Evolutionary conservation across 768 basidiomycete species (phyloP), one percentile per base, ranked within the genome.

Genomic region (Amanita exitialis): DNA sequence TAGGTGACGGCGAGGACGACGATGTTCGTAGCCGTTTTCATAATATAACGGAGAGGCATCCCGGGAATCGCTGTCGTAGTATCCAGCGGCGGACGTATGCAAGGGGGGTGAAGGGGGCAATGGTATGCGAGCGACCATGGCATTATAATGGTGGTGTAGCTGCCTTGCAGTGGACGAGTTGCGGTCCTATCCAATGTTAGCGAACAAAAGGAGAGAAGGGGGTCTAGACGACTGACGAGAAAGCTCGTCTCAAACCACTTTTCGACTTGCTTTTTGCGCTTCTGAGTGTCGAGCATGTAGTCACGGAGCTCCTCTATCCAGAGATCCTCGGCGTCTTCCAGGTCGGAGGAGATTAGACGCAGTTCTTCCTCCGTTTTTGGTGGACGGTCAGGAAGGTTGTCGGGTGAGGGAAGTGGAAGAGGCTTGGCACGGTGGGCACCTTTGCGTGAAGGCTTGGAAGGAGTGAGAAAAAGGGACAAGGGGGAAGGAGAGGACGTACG

Each of bases 251-350:
- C 80, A 57, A 89, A 90, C 72, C 79, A 86, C 44, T 79, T 75
- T 53, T 82, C 82, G 4, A 90, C 77, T 56, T 86, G 82, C 46
- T 76, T 79, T 64, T 81, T 79, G 45, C 87, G 79, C 61, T 80
- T 81, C 60, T 83, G 79, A 5, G 85, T 86, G 59, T 87, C 82
- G 27, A 82, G 61, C 47, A 79, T 72, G 58, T 90, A 91, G 51
- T 79, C 78, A 47, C 74, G 71, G 13, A 90, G 72, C 59, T 86
- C 87, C 21, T 69, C 73, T 39, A 70, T 66, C 90, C 90, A 91
- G 13, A 91, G 61, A 53, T 90, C 88, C 57, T 77, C 76, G 56
- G 82, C 88, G 53, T 90, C 89, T 25, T 89, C 87, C 54, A 91
- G 69, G 71, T 91, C 89, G 18, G 89, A 90, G 15, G 87, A 86